These are phyloP conservation scores for Coniochaeta pulveracea DNA, from an alignment of 2,329 filamentous ascomycete genomes.

Conservation along the genomic window DNA sequence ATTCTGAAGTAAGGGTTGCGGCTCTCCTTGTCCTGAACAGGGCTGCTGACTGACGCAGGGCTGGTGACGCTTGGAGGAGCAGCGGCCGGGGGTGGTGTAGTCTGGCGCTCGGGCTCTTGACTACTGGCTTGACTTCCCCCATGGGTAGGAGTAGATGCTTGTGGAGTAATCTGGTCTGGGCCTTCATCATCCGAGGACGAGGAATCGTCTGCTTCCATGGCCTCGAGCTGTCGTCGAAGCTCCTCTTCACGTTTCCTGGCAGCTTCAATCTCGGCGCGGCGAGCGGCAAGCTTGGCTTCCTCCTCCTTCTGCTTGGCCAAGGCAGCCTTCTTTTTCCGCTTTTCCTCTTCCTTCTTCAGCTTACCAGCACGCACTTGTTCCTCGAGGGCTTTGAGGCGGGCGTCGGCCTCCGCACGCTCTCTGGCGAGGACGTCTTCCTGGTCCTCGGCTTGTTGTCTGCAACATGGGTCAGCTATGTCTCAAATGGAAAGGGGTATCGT, in stretches of 20 bases:
- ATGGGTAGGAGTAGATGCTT: conserved; percentile 46
- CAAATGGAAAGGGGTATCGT: conserved; percentile 8
- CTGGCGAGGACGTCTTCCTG: conserved; percentile 72
- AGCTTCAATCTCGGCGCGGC: conserved; percentile 84
- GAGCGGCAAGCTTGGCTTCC: conserved; percentile 70
- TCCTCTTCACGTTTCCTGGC: conserved; percentile 84
- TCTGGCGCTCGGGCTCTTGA: conserved; percentile 41
- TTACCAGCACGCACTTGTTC: conserved; percentile 91
- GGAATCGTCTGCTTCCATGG: conserved; percentile 60
- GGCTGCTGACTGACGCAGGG: conserved; percentile 33
- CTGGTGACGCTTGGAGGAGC: conserved; percentile 32
- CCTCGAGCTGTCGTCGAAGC: conserved; percentile 75
- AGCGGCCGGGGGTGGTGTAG: conserved; percentile 31
- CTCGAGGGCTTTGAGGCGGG: conserved; percentile 78
- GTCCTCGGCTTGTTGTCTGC: conserved; percentile 58
- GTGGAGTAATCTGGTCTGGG: conserved; percentile 55
- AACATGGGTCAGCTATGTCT: neutral
- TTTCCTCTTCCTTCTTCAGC: conserved; percentile 92
- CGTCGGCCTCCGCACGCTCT: conserved; percentile 71
- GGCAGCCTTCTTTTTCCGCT: conserved; percentile 81
- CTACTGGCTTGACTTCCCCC: conserved; percentile 38
- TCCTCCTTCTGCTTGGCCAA: conserved; percentile 80
- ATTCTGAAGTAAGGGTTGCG: conserved; percentile 94
- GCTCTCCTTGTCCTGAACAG: conserved; percentile 60
- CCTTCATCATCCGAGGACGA: conserved; percentile 76